A percentile compares a stretch with the other conserved stretches of the same genome.
Evolutionary conservation across 768 basidiomycete genomes (phyloP).

Genomic region (Termitomyces sp.): DNA sequence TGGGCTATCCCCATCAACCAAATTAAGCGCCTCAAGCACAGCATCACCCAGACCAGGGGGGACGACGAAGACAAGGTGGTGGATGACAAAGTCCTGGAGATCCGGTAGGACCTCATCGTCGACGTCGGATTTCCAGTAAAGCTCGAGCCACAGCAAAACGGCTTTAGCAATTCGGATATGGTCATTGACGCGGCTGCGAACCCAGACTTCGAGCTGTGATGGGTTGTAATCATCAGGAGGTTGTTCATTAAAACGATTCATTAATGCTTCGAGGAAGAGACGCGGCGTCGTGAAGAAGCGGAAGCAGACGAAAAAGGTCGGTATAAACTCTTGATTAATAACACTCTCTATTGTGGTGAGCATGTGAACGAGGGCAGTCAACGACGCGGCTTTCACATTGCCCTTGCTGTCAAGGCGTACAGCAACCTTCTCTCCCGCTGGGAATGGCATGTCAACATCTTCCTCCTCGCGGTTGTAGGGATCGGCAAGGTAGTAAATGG

Average conservation of each 20-base stretch:
- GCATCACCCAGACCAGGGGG: conserved; percentile 19
- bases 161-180: conserved; percentile 57
- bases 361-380: conserved; percentile 38
- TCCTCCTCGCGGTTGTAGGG: conserved; percentile 19
- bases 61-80: conserved; percentile 22
- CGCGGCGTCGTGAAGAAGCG: conserved; percentile 56
- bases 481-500: conserved; percentile 21
- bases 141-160: conserved; percentile 66
- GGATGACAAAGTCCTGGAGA: conserved; percentile 20
- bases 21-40: conserved; percentile 25
- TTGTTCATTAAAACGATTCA: conserved; percentile 44
- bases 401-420: conserved; percentile 21
- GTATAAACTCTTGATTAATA: conserved; percentile 36
- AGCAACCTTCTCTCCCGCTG: conserved; percentile 16
- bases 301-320: conserved; percentile 67
- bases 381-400: conserved; percentile 26
- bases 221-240: conserved; percentile 20
- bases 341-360: conserved; percentile 37
- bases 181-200: conserved; percentile 39
- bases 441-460: conserved; percentile 22
- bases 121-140: conserved; percentile 54
- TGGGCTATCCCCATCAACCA: conserved; percentile 11
- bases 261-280: conserved; percentile 32
- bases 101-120: conserved; percentile 38
- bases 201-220: conserved; percentile 29